Percentiles rank a stretch among this genome's conserved stretches.
Evolutionary conservation across 768 basidiomycete genomes (phyloP).

Genomic region (Boletus eberwhitei): DNA sequence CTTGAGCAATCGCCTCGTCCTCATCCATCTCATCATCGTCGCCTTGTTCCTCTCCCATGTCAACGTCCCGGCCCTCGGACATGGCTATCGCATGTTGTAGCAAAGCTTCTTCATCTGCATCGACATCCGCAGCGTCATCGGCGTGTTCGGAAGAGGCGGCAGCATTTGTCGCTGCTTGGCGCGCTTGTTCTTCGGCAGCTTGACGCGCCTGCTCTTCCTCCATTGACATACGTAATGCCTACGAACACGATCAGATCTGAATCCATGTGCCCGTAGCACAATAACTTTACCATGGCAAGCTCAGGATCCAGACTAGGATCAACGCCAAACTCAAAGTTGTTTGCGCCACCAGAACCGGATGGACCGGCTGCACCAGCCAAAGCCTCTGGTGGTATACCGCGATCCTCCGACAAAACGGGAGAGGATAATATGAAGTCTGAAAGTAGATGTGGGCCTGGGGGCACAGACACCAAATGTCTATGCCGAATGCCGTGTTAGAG

Average conservation of each 20-base stretch:
- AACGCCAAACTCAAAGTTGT: constrained; percentile 82
- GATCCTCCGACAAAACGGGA: constrained; percentile 77
- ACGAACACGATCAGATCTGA: neutral
- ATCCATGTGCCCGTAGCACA: neutral
- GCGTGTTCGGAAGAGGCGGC: constrained; percentile 21
- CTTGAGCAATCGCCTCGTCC: constrained; percentile 86
- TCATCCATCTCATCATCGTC: constrained; percentile 75
- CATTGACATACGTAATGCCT: constrained; percentile 97
- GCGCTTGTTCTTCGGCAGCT: constrained; percentile 43
- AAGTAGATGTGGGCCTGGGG: constrained; percentile 74
- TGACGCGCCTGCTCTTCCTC: constrained; percentile 88
- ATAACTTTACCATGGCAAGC: constrained; percentile 78
- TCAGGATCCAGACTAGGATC: constrained; percentile 97
- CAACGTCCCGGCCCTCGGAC: constrained; percentile 57
- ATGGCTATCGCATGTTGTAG: constrained; percentile 75
- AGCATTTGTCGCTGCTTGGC: constrained; percentile 26
- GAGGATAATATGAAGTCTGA: constrained; percentile 83
- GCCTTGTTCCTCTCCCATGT: constrained; percentile 46
- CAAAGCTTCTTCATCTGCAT: constrained; percentile 76
- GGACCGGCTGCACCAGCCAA: constrained; percentile 51
- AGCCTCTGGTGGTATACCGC: constrained; percentile 63
- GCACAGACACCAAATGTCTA: constrained; percentile 80
- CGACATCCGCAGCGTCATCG: constrained; percentile 41
- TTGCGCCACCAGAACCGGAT: constrained; percentile 45
- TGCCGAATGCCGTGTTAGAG: neutral